A percentile compares a stretch with the other conserved stretches of the same genome.
phyloP scores from a whole-genome alignment of 345 rosid genomes.

The Chamaenerion angustifolium region DNA sequence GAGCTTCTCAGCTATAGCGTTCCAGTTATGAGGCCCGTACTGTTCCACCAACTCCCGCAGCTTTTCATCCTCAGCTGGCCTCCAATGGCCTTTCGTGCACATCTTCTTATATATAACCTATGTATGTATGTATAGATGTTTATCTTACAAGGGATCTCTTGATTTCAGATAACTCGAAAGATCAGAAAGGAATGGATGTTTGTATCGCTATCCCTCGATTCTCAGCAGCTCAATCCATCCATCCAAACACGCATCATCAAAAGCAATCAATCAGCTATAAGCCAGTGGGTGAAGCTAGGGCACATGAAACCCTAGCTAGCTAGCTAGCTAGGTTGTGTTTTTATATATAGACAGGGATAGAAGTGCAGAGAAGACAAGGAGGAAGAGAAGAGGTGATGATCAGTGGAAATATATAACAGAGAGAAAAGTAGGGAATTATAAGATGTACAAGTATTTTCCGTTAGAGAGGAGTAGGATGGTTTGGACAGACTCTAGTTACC shows the following conservation, averaged over 20 bases:
- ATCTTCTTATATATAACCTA: constrained; percentile 1
- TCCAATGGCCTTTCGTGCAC: constrained; percentile 40
- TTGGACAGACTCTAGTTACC: constrained; percentile 13
- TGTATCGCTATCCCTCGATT: too few species aligned
- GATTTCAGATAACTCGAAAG: too few species aligned
- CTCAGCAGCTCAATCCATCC: too few species aligned
- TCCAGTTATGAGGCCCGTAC: constrained; percentile 41
- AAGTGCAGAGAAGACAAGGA: not conserved
- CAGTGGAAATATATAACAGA: not conserved
- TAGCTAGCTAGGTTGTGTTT: not conserved
- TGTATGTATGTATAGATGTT: not conserved
- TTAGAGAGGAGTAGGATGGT: constrained; percentile 12
- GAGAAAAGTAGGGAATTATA: too few species aligned
- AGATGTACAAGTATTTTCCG: not conserved
- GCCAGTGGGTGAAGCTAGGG: not conserved
- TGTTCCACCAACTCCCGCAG: constrained; percentile 29
- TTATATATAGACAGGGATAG: not conserved
- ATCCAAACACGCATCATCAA: too few species aligned
- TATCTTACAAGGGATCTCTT: not conserved
- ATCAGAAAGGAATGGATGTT: too few species aligned
- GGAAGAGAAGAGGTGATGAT: not conserved
- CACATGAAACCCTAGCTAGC: constrained; percentile 3
- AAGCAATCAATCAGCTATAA: too few species aligned
- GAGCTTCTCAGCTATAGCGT: constrained; percentile 32
- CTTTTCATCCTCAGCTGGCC: constrained; percentile 34